Conservation (phyloP, 2,329 filamentous ascomycete species). For the Pestalotiopsis fici region DNA sequence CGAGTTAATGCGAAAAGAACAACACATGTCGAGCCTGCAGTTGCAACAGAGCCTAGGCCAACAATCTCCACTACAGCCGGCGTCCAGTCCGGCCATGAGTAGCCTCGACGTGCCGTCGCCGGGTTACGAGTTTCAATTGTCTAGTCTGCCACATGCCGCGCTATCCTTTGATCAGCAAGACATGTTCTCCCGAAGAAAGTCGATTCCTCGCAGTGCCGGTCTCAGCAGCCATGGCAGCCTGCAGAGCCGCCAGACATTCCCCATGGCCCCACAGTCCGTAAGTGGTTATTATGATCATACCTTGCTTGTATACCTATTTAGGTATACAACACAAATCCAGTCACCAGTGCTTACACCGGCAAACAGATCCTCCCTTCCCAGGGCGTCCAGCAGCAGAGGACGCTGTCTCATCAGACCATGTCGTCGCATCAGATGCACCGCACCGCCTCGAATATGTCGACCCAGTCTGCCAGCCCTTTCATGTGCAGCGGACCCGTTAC, state of each 20-base stretch:
- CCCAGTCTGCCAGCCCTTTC: slow-evolving; percentile 39
- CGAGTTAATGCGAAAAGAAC: slow-evolving; percentile 18
- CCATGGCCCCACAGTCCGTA: slow-evolving; percentile 22
- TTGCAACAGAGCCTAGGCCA: slow-evolving; percentile 24
- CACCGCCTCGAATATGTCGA: slow-evolving; percentile 42
- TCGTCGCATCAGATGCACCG: slow-evolving; percentile 44
- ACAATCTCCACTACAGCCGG: slow-evolving; percentile 20
- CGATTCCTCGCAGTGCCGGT: slow-evolving; percentile 27
- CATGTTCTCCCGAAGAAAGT: slow-evolving; percentile 28
- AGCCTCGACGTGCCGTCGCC: slow-evolving; percentile 20
- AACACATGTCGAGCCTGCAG: slow-evolving; percentile 23
- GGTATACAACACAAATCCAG: not conserved
- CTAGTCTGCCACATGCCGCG: slow-evolving; percentile 20
- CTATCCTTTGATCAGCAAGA: slow-evolving; percentile 19
- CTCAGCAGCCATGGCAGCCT: slow-evolving; percentile 16
- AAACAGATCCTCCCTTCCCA: slow-evolving; percentile 10
- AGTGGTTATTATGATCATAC: slow-evolving; percentile 15
- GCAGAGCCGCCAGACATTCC: not conserved
- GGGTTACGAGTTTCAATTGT: slow-evolving; percentile 28
- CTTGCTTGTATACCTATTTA: not conserved
- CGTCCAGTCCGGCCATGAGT: slow-evolving; percentile 17
- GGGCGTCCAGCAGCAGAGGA: slow-evolving; percentile 32
- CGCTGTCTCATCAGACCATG: slow-evolving; percentile 34
- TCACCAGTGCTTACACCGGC: not conserved
- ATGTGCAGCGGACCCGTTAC: slow-evolving; percentile 35